Conservation (phyloP, 768 basidiomycete species). For the Fomitopsis serialis region DNA sequence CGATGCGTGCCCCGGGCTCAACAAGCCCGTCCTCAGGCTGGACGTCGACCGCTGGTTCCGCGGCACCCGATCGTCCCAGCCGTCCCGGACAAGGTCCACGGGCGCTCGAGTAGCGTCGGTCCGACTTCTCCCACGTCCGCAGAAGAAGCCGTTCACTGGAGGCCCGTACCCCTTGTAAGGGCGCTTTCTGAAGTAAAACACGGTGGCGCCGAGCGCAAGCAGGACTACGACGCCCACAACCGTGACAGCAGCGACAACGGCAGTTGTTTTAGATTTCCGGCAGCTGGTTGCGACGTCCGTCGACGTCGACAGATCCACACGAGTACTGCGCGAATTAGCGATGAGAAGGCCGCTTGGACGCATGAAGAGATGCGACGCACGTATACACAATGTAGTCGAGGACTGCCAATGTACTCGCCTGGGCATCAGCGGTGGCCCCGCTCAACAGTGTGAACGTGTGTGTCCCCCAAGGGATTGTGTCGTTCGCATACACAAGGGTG, state of each 20-base stretch:
- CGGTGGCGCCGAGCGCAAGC: neutral
- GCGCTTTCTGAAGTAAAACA: neutral
- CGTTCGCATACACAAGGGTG: constrained; percentile 24
- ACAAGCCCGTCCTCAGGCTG: too few relatives aligned
- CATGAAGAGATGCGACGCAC: constrained; percentile 13
- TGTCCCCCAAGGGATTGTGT: constrained; percentile 17
- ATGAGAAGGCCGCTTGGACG: neutral
- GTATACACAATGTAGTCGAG: constrained; percentile 37
- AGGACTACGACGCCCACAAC: neutral
- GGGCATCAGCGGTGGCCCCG: constrained; percentile 24
- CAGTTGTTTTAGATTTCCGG: neutral
- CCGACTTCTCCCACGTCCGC: neutral
- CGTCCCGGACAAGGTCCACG: too few relatives aligned
- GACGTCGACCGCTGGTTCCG: too few relatives aligned
- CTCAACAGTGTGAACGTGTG: constrained; percentile 31
- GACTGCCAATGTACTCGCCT: constrained; percentile 22
- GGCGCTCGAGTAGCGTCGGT: too few relatives aligned
- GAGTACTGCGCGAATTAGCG: too few relatives aligned
- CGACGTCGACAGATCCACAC: too few relatives aligned
- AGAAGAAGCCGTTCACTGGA: neutral
- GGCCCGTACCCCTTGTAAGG: neutral
- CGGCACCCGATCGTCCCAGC: too few relatives aligned
- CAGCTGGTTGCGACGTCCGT: too few relatives aligned
- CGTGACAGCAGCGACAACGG: neutral
- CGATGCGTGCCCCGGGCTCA: too few relatives aligned